These are phyloP conservation scores for Chaetothyriales sp. DNA, from an alignment of 2,329 filamentous ascomycete species.

Conservation along the genomic window DNA sequence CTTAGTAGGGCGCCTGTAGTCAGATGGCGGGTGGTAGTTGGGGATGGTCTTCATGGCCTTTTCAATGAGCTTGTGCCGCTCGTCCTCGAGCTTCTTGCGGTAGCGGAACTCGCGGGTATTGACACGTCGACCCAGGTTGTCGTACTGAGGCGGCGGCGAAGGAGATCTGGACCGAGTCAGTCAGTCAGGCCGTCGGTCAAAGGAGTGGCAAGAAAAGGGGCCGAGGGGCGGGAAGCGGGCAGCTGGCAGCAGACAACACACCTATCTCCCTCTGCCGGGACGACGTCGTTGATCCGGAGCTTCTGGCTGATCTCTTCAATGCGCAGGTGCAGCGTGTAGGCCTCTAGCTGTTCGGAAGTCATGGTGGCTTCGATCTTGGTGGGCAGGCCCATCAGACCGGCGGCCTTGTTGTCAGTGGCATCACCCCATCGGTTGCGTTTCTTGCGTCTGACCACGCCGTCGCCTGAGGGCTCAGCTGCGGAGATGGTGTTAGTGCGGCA, in stretches of 20 bases:
- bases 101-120: conserved; percentile 98
- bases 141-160: conserved; percentile 91
- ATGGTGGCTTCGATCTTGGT: conserved; percentile 95
- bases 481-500: conserved; percentile 18
- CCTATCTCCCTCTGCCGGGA: conserved; percentile 91
- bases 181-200: conserved; percentile 11
- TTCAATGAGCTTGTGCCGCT: conserved; percentile 96
- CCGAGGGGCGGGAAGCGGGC: conserved; percentile 2
- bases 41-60: conserved; percentile 99
- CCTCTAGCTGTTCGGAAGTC: conserved; percentile 96
- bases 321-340: conserved; percentile 87
- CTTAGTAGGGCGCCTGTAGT: conserved; percentile 97
- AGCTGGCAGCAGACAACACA: conserved; percentile 34
- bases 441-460: conserved; percentile 81
- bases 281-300: conserved; percentile 96
- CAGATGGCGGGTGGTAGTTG: conserved; percentile 96
- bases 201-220: too few species aligned
- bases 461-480: conserved; percentile 39
- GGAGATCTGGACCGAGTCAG: conserved; percentile 56
- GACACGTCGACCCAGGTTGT: conserved; percentile 98
- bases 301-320: conserved; percentile 99
- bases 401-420: conserved; percentile 94
- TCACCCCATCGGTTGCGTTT: conserved; percentile 99
- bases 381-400: conserved; percentile 90
- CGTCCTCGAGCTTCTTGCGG: conserved; percentile 93